Percentiles rank a stretch among this genome's conserved stretches.
Conservation (phyloP, 352 stramenopile species). For the Globisporangium cystogenes region DNA sequence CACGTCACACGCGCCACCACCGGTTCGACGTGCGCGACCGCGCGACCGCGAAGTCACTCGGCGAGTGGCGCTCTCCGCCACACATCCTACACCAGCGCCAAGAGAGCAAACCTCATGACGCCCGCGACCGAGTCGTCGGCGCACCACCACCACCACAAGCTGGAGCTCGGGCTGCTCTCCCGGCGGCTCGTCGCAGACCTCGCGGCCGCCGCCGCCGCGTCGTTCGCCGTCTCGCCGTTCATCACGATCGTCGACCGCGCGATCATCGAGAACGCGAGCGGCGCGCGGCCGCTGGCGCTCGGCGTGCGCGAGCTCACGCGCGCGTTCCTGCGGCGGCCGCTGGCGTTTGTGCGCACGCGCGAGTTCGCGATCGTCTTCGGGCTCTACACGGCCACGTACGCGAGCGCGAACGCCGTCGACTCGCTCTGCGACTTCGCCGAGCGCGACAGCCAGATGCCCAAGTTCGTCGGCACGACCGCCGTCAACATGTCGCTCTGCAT, state of each 20-base stretch:
- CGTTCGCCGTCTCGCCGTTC: constrained; percentile 76
- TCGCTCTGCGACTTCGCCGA: constrained; percentile 78
- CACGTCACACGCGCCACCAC: not conserved
- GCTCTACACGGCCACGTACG: constrained; percentile 89
- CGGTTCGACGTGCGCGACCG: too few species aligned
- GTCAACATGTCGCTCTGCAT: constrained; percentile 92
- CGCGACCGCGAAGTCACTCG: not conserved
- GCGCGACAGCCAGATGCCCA: constrained; percentile 77
- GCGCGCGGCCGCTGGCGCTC: constrained; percentile 49
- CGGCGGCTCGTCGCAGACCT: constrained; percentile 52
- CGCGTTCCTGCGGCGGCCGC: constrained; percentile 55
- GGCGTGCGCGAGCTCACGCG: constrained; percentile 58
- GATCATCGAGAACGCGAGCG: constrained; percentile 88
- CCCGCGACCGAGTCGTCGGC: not conserved
- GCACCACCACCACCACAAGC: constrained; percentile 4
- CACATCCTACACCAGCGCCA: not conserved
- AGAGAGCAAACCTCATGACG: not conserved
- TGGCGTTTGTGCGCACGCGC: constrained; percentile 79
- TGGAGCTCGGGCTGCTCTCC: constrained; percentile 24
- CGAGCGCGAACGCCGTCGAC: constrained; percentile 81
- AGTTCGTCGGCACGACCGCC: constrained; percentile 83
- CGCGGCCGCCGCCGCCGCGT: constrained; percentile 53
- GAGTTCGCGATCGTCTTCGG: constrained; percentile 89
- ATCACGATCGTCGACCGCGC: constrained; percentile 87
- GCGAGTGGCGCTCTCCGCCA: not conserved